Evolutionary conservation across 2,329 filamentous ascomycete species (phyloP).

Genomic region (Phialemonium atrogriseum): DNA sequence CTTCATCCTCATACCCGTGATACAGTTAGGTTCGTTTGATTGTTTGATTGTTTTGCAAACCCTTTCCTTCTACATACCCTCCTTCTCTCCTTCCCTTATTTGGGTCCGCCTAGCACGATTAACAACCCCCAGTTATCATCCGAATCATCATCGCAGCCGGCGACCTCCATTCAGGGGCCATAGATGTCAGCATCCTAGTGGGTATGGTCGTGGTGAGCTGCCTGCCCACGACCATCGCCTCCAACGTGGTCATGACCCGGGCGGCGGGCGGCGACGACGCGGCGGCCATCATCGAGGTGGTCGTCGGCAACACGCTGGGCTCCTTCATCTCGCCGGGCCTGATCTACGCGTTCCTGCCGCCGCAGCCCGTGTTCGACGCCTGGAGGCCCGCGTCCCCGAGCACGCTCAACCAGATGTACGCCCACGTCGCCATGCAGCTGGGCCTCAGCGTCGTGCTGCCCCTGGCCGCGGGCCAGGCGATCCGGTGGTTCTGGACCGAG

Average conservation of each 20-base stretch:
- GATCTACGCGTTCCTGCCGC: conserved; percentile 52
- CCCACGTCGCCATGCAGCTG: conserved; percentile 58
- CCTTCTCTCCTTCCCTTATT: not conserved
- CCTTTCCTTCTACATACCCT: not conserved
- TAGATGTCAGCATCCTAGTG: conserved; percentile 57
- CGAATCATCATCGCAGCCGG: conserved; percentile 39
- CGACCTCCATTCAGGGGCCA: conserved; percentile 41
- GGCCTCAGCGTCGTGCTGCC: conserved; percentile 60
- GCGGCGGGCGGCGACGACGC: conserved; percentile 60
- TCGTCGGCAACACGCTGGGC: conserved; percentile 61
- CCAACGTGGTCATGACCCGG: conserved; percentile 67
- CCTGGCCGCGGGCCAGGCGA: conserved; percentile 50
- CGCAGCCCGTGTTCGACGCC: conserved; percentile 38
- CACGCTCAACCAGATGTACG: conserved; percentile 54
- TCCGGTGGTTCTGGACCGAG: conserved; percentile 42
- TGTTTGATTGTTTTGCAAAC: too few species aligned
- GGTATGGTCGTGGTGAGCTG: conserved; percentile 61
- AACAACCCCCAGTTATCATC: conserved; percentile 27
- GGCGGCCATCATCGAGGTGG: conserved; percentile 58
- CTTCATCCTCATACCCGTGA: conserved; percentile 56
- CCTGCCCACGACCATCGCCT: conserved; percentile 64
- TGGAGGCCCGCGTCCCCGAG: conserved; percentile 45
- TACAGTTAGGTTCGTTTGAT: conserved; percentile 45
- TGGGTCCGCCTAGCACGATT: not conserved
- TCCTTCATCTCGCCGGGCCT: conserved; percentile 59